Conservation (phyloP, 1,284 basidiomycete species). For the Irpex sp. region DNA sequence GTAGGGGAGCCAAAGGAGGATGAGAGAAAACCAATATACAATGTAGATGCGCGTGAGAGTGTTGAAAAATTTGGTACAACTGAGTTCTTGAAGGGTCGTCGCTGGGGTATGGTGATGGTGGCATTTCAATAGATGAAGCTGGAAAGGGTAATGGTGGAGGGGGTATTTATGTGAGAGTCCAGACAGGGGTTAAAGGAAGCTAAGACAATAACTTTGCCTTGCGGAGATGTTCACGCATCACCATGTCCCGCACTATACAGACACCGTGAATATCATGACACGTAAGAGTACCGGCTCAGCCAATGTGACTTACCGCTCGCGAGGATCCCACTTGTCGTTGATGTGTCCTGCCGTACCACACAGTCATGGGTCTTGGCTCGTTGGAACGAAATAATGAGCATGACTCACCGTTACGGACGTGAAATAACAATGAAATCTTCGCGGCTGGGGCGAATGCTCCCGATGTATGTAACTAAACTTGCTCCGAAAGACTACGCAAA, state of each 20-base stretch:
- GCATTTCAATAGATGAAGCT: not conserved
- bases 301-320: constrained; percentile 56
- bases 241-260: constrained; percentile 60
- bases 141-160: not conserved
- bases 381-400: constrained; percentile 3
- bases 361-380: not conserved
- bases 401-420: constrained; percentile 67
- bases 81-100: not conserved
- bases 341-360: constrained; percentile 48
- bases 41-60: not conserved
- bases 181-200: not conserved
- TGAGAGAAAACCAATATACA: not conserved
- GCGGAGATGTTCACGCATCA: constrained; percentile 58
- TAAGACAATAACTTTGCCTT: constrained; percentile 27
- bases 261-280: not conserved
- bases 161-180: not conserved
- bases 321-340: constrained; percentile 73
- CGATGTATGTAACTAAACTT: constrained; percentile 78
- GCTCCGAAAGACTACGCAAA: constrained; percentile 55
- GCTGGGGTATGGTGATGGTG: not conserved
- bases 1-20: not conserved
- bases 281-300: not conserved
- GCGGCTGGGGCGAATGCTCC: constrained; percentile 69
- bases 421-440: constrained; percentile 78
- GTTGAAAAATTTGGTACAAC: not conserved